Percentiles rank a stretch among this genome's conserved stretches.
phyloP scores from a whole-genome alignment of 805 yeast genomes.

The Pichia scutulata region DNA sequence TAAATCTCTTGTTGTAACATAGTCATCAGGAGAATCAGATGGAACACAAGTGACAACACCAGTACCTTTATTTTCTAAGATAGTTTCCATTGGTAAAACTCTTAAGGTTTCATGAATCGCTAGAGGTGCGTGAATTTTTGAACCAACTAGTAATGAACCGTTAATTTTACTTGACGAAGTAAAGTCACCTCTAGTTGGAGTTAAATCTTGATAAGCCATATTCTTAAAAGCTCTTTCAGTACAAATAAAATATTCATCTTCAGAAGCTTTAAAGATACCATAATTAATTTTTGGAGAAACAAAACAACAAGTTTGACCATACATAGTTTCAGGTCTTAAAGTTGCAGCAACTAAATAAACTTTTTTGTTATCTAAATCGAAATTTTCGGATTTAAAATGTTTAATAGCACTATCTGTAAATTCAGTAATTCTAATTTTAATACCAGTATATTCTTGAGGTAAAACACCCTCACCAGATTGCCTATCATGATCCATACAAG shows the following conservation, averaged over 20 bases:
- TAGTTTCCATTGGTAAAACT: constrained; percentile 96
- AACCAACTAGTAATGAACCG: constrained; percentile 77
- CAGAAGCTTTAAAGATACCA: constrained; percentile 84
- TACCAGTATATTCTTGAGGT: constrained; percentile 94
- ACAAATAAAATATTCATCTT: constrained; percentile 66
- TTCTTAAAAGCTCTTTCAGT: constrained; percentile 95
- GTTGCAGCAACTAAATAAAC: constrained; percentile 91
- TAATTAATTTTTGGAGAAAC: constrained; percentile 91
- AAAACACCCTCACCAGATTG: constrained; percentile 93
- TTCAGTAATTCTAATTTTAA: constrained; percentile 70
- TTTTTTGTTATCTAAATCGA: constrained; percentile 48
- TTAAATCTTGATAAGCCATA: constrained; percentile 91
- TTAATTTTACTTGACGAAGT: constrained; percentile 48
- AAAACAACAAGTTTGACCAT: constrained; percentile 97
- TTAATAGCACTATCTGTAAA: constrained; percentile 51
- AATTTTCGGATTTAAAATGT: constrained; percentile 40
- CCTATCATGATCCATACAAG: constrained; percentile 99
- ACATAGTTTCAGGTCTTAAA: constrained; percentile 97
- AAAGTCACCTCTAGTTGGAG: constrained; percentile 81
- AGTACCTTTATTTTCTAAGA: constrained; percentile 91
- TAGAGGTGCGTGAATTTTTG: constrained; percentile 80
- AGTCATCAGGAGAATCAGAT: constrained; percentile 98
- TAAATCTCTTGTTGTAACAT: constrained; percentile 75
- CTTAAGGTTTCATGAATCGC: constrained; percentile 63
- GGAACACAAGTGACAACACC: constrained; percentile 99